These are phyloP conservation scores for Pugionium cornutum DNA, from an alignment of 345 rosid genomes.

Conservation along the genomic window DNA sequence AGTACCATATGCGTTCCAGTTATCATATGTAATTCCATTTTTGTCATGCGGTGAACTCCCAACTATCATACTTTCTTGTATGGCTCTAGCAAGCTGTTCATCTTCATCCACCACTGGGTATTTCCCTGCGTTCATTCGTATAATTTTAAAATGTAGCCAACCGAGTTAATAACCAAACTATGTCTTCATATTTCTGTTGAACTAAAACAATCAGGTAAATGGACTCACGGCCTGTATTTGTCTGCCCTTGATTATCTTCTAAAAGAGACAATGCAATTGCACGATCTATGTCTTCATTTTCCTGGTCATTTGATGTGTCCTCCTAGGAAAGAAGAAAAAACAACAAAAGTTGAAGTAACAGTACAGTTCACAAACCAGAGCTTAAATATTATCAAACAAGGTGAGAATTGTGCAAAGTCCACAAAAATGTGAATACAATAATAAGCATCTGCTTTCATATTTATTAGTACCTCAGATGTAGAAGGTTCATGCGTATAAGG, in stretches of 20 bases:
- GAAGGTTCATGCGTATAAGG: constrained; percentile 51
- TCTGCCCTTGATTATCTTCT: constrained; percentile 58
- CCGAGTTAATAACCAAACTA: constrained; percentile 5
- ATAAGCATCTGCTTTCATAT: neutral
- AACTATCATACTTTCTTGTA: constrained; percentile 77
- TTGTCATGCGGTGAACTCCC: constrained; percentile 55
- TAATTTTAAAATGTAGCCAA: neutral
- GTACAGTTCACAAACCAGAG: neutral
- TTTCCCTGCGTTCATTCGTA: constrained; percentile 45
- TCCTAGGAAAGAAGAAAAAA: constrained; percentile 44
- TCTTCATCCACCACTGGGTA: constrained; percentile 70
- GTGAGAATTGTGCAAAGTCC: neutral
- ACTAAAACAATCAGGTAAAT: neutral
- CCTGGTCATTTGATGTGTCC: constrained; percentile 58
- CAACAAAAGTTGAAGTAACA: constrained; percentile 16
- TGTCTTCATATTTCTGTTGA: neutral
- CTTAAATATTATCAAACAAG: neutral
- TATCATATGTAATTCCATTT: constrained; percentile 36
- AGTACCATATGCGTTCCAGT: constrained; percentile 41
- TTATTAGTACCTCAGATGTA: constrained; percentile 59
- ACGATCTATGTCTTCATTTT: constrained; percentile 74
- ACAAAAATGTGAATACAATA: no score
- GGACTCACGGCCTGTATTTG: constrained; percentile 53
- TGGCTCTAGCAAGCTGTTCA: constrained; percentile 88
- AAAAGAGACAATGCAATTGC: constrained; percentile 83